These are phyloP conservation scores for Fonsecaea monophora DNA, from an alignment of 2,329 filamentous ascomycete species.

Conservation along the genomic window DNA sequence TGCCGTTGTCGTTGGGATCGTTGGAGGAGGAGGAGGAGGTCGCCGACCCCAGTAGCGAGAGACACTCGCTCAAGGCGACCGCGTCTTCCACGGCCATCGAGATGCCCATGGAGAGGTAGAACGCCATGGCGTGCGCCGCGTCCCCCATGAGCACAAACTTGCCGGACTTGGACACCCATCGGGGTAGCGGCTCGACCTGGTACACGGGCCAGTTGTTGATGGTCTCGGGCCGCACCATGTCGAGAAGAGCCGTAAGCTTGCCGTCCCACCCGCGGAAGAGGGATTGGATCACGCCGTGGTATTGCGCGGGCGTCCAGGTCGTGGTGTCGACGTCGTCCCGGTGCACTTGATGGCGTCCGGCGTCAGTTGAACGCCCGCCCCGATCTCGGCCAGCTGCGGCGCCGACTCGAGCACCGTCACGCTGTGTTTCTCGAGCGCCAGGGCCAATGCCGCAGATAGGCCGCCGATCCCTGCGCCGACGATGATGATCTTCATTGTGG, in stretches of 20 bases:
- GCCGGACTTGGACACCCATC: constrained; percentile 1
- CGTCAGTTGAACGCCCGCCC: constrained; percentile 48
- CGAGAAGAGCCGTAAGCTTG: neutral
- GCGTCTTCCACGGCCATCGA: constrained; percentile 11
- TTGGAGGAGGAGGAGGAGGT: neutral
- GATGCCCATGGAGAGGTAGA: constrained; percentile 9
- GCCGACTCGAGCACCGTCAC: constrained; percentile 43
- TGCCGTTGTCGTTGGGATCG: too few species aligned
- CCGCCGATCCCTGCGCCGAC: constrained; percentile 11
- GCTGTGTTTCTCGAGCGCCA: neutral
- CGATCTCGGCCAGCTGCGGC: constrained; percentile 47
- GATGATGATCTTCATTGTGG: constrained; percentile 8
- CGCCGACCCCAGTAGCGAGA: neutral
- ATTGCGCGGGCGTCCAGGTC: neutral
- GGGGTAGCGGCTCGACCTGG: constrained; percentile 3
- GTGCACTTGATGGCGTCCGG: constrained; percentile 42
- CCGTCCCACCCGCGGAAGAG: neutral
- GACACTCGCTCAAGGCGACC: constrained; percentile 3
- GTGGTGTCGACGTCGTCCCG: constrained; percentile 8
- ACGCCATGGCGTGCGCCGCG: constrained; percentile 2
- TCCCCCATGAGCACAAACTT: constrained; percentile 12
- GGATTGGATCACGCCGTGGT: neutral
- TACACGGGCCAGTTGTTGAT: constrained; percentile 5
- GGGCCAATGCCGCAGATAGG: neutral
- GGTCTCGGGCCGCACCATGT: neutral